Evolutionary conservation across 306 rosid species (phyloP).

Genomic region (Cercis canadensis): DNA sequence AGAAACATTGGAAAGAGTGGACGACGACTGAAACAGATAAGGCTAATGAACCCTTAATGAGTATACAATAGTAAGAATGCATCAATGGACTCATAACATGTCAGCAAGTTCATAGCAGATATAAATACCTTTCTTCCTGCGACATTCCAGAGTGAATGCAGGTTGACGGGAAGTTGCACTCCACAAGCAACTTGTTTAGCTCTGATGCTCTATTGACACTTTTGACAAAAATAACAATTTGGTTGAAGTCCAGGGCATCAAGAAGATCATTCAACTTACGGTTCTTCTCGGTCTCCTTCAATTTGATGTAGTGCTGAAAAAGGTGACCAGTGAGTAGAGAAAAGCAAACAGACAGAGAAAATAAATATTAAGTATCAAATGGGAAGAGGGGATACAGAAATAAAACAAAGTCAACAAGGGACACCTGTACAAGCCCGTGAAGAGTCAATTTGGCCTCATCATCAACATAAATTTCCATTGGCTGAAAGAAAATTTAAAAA

Average conservation of each 20-base stretch:
- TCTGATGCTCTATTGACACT: slow-evolving; percentile 87
- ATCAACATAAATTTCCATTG: slow-evolving; percentile 99
- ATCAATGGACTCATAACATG: background rate
- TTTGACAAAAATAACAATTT: slow-evolving; percentile 95
- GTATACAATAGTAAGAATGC: too few relatives aligned
- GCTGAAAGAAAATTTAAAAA: too few relatives aligned
- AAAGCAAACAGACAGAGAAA: too few relatives aligned
- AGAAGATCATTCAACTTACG: slow-evolving; percentile 98
- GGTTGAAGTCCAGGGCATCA: slow-evolving; percentile 96
- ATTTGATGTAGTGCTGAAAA: slow-evolving; percentile 96
- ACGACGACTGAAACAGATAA: too few relatives aligned
- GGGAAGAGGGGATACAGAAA: background rate
- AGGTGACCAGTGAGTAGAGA: background rate
- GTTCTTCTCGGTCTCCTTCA: slow-evolving; percentile 93
- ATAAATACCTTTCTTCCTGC: slow-evolving; percentile 75
- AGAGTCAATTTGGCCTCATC: slow-evolving; percentile 98
- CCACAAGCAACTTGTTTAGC: slow-evolving; percentile 76
- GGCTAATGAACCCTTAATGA: too few relatives aligned
- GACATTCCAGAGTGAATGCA: slow-evolving; percentile 87
- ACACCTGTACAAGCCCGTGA: slow-evolving; percentile 99
- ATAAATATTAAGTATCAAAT: background rate
- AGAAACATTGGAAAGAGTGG: too few relatives aligned
- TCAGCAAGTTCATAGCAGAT: slow-evolving; percentile 24
- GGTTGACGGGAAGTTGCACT: slow-evolving; percentile 76
- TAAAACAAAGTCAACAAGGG: background rate